Conservation (phyloP, 805 yeast genomes). For the Yarrowia sp. region DNA sequence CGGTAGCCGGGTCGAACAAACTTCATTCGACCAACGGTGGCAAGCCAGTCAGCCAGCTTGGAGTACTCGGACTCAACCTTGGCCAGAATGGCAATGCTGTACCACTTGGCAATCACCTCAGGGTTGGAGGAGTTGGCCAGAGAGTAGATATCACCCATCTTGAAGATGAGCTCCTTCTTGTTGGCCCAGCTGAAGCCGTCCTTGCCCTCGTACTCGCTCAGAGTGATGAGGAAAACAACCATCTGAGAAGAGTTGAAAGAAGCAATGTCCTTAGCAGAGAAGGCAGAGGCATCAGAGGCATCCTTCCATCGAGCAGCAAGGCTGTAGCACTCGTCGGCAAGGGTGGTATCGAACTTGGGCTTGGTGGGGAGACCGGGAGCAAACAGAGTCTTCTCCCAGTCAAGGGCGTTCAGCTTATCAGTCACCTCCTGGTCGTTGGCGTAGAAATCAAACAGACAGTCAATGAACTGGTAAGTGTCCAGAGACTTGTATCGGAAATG, state of each 20-base stretch:
- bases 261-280: slow-evolving; percentile 59
- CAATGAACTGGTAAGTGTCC: slow-evolving; percentile 82
- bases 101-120: slow-evolving; percentile 83
- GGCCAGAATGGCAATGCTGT: slow-evolving; percentile 66
- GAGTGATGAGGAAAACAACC: slow-evolving; percentile 65
- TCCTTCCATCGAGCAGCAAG: slow-evolving; percentile 72
- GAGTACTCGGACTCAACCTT: slow-evolving; percentile 56
- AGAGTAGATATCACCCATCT: slow-evolving; percentile 53
- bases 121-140: slow-evolving; percentile 69
- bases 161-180: slow-evolving; percentile 47
- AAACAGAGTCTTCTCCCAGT: slow-evolving; percentile 86
- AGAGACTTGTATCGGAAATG: slow-evolving; percentile 73
- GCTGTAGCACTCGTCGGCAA: slow-evolving; percentile 73
- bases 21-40: slow-evolving; percentile 93
- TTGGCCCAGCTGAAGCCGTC: slow-evolving; percentile 32
- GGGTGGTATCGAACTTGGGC: slow-evolving; percentile 77
- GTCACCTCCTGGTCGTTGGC: slow-evolving; percentile 42
- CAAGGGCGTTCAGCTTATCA: slow-evolving; percentile 67
- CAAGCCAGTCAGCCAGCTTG: slow-evolving; percentile 79
- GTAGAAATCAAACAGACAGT: slow-evolving; percentile 72
- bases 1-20: slow-evolving; percentile 87
- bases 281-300: slow-evolving; percentile 47
- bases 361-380: slow-evolving; percentile 89
- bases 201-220: slow-evolving; percentile 35
- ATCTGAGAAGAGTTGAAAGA: slow-evolving; percentile 75